phyloP scores from a whole-genome alignment of 2,329 filamentous ascomycete genomes.

The Sphaceloma murrayae region DNA sequence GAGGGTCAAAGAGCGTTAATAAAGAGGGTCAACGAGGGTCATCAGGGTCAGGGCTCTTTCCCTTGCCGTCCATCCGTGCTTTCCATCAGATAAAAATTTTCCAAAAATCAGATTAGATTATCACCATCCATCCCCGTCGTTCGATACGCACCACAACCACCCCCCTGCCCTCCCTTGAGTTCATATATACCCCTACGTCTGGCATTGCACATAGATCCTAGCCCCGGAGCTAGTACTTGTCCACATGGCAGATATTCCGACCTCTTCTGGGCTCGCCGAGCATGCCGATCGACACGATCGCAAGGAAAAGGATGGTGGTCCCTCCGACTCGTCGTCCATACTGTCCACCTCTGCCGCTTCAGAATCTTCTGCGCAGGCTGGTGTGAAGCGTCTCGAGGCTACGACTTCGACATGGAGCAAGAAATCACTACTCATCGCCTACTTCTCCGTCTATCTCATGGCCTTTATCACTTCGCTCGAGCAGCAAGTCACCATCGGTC shows the following conservation, averaged over 20 bases:
- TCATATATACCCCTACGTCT: not conserved
- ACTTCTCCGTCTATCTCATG: conserved; percentile 42
- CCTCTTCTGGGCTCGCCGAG: not conserved
- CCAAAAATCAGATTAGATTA: conserved; percentile 12
- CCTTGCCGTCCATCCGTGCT: not conserved
- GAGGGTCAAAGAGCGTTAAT: not conserved
- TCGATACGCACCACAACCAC: too few relatives aligned
- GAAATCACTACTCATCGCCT: conserved; percentile 38
- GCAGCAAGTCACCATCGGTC: conserved; percentile 51
- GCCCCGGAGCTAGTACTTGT: not conserved
- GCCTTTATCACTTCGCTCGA: conserved; percentile 59
- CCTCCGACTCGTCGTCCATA: conserved; percentile 4
- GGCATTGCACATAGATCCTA: not conserved
- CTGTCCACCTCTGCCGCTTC: not conserved
- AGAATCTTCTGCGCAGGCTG: conserved; percentile 32
- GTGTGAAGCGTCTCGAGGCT: conserved; percentile 41
- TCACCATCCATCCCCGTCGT: not conserved
- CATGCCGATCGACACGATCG: not conserved
- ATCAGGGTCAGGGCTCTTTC: conserved; percentile 12
- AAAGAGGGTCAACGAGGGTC: not conserved
- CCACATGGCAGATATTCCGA: not conserved
- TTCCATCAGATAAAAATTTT: conserved; percentile 3
- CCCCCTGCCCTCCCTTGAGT: not conserved
- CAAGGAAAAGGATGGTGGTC: not conserved
- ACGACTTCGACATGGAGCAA: conserved; percentile 43